These are phyloP conservation scores for Saraca asoca DNA, from an alignment of 331 rosid species.

Conservation along the genomic window DNA sequence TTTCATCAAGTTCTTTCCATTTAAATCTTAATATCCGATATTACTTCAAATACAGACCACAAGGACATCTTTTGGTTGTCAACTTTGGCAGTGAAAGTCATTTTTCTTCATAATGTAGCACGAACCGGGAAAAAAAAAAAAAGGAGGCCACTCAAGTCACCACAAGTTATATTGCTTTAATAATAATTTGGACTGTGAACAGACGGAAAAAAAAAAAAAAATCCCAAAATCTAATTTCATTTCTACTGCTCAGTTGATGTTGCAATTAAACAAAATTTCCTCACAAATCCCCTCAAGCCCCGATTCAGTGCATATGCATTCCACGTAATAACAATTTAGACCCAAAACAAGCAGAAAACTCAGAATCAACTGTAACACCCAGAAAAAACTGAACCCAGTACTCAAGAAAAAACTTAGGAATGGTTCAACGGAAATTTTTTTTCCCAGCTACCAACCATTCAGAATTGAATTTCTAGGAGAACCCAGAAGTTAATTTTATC, in stretches of 20 bases:
- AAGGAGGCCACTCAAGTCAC: too few species aligned
- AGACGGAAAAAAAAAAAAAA: too few species aligned
- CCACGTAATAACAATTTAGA: constrained; percentile 26
- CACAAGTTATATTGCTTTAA: too few species aligned
- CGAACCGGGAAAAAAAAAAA: too few species aligned
- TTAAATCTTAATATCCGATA: constrained; percentile 1
- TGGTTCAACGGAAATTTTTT: constrained; percentile 11
- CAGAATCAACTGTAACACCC: constrained; percentile 19
- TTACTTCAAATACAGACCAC: constrained; percentile 24
- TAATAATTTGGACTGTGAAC: too few species aligned
- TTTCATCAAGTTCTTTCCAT: constrained; percentile 3
- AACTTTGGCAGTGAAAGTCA: constrained; percentile 6
- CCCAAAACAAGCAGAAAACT: constrained; percentile 10
- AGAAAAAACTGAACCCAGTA: constrained; percentile 21
- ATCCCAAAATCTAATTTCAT: constrained; percentile 34
- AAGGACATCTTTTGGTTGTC: neutral
- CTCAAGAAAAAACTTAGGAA: constrained; percentile 9
- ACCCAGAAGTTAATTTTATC: constrained; percentile 47
- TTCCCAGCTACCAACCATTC: constrained; percentile 19
- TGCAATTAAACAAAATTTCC: constrained; percentile 25
- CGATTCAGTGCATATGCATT: constrained; percentile 24
- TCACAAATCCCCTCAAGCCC: constrained; percentile 24
- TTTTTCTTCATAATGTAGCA: neutral
- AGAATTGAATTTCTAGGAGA: constrained; percentile 15
- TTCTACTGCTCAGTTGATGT: constrained; percentile 10